Evolutionary conservation across 1,139 yeast species (phyloP).

Genomic region (Pneumocystis carinii): DNA sequence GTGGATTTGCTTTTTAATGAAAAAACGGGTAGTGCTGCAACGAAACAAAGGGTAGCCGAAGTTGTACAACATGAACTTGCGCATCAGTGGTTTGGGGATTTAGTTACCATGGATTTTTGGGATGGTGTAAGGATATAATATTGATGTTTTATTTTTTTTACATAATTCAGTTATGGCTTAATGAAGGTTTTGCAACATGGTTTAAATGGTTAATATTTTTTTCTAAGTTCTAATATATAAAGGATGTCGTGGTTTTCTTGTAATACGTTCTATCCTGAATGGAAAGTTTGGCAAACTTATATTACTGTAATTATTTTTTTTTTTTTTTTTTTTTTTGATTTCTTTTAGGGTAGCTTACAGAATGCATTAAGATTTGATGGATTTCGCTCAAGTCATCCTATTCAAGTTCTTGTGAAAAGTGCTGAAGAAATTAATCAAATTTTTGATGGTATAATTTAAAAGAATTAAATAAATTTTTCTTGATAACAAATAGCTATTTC

Average conservation of each 20-base stretch:
- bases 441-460: slow-evolving; percentile 1
- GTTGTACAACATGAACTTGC: slow-evolving; percentile 85
- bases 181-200: slow-evolving; percentile 75
- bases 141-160: neutral
- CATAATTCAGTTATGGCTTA: slow-evolving; percentile 42
- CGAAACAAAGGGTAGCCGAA: slow-evolving; percentile 67
- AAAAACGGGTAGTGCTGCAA: slow-evolving; percentile 47
- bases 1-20: slow-evolving; percentile 60
- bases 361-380: slow-evolving; percentile 58
- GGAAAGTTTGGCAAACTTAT: slow-evolving; percentile 71
- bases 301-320: slow-evolving; percentile 31
- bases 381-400: slow-evolving; percentile 38
- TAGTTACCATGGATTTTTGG: slow-evolving; percentile 94
- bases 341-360: slow-evolving; percentile 37
- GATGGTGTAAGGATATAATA: slow-evolving; percentile 35
- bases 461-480: neutral
- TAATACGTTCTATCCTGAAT: slow-evolving; percentile 63
- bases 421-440: slow-evolving; percentile 79
- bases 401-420: slow-evolving; percentile 66
- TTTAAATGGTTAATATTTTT: neutral
- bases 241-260: slow-evolving; percentile 68
- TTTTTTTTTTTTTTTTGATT: neutral
- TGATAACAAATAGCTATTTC: slow-evolving; percentile 58
- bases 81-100: slow-evolving; percentile 87
- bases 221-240: slow-evolving; percentile 24